These are phyloP conservation scores for Cryptococcus neoformans DNA, from an alignment of 1,284 basidiomycete genomes.

Conservation along the genomic window DNA sequence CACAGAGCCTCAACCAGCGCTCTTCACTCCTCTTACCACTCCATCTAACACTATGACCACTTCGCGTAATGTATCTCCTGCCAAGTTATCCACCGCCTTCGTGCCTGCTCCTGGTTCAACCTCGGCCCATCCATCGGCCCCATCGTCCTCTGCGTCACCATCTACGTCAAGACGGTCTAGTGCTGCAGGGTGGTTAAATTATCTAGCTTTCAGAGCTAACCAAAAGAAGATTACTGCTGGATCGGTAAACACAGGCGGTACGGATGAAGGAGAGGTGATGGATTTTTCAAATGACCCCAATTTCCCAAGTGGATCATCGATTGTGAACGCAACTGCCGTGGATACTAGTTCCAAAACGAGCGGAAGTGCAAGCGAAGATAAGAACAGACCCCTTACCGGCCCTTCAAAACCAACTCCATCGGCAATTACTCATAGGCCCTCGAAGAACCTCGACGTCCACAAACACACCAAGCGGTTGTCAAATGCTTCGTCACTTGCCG, in stretches of 20 bases:
- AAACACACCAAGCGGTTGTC: slow-evolving; percentile 28
- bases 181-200: slow-evolving; percentile 41
- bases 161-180: too few species aligned
- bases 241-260: slow-evolving; percentile 16
- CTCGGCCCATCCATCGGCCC: not conserved
- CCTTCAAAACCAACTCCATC: too few species aligned
- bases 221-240: slow-evolving; percentile 35
- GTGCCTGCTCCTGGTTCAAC: not conserved
- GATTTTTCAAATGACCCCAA: slow-evolving; percentile 43
- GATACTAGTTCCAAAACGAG: not conserved
- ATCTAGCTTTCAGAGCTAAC: slow-evolving; percentile 37
- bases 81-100: slow-evolving; percentile 1
- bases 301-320: slow-evolving; percentile 24
- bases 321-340: not conserved
- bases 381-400: too few species aligned
- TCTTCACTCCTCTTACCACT: not conserved
- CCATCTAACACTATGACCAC: not conserved
- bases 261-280: slow-evolving; percentile 36
- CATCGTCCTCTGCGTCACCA: too few species aligned
- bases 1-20: not conserved
- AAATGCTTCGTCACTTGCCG: slow-evolving; percentile 21
- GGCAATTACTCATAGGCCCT: slow-evolving; percentile 14
- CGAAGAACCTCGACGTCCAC: slow-evolving; percentile 23
- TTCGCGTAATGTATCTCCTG: not conserved
- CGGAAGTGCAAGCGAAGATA: too few species aligned